Percentiles rank a stretch among this genome's conserved stretches.
Evolutionary conservation across 768 basidiomycete genomes (phyloP).

Genomic region (Suillus subalutaceus): DNA sequence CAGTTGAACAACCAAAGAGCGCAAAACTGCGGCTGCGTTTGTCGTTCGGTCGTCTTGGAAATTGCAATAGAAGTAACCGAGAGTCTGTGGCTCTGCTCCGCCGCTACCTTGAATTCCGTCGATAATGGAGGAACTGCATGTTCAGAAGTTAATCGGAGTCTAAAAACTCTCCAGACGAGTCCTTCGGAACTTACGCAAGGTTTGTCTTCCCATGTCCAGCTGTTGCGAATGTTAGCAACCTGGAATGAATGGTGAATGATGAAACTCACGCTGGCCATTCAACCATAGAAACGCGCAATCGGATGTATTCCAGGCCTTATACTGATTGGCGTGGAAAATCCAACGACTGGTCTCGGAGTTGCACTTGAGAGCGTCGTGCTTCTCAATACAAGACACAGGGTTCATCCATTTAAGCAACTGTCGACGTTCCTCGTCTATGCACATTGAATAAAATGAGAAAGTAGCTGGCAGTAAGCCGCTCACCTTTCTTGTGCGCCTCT

Average conservation of each 20-base stretch:
- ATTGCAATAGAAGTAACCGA: slow-evolving; percentile 22
- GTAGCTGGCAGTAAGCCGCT: too few relatives aligned
- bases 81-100: too few relatives aligned
- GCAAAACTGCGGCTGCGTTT: slow-evolving; percentile 15
- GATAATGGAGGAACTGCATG: too few relatives aligned
- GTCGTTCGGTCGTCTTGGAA: slow-evolving; percentile 8
- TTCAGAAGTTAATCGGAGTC: too few relatives aligned
- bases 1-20: slow-evolving; percentile 20
- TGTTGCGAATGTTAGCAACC: too few relatives aligned
- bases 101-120: too few relatives aligned
- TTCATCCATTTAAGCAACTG: neutral
- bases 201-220: too few relatives aligned
- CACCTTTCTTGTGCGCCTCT: too few relatives aligned
- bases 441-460: neutral
- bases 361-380: neutral
- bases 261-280: too few relatives aligned
- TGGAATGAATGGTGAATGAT: too few relatives aligned
- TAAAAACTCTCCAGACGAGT: too few relatives aligned
- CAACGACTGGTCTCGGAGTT: neutral
- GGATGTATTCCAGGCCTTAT: neutral
- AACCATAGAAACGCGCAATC: neutral
- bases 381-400: neutral
- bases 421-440: neutral
- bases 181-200: too few relatives aligned
- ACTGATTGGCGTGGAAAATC: neutral